phyloP scores from a whole-genome alignment of 768 basidiomycete species.

The Leccinum uliginosum region DNA sequence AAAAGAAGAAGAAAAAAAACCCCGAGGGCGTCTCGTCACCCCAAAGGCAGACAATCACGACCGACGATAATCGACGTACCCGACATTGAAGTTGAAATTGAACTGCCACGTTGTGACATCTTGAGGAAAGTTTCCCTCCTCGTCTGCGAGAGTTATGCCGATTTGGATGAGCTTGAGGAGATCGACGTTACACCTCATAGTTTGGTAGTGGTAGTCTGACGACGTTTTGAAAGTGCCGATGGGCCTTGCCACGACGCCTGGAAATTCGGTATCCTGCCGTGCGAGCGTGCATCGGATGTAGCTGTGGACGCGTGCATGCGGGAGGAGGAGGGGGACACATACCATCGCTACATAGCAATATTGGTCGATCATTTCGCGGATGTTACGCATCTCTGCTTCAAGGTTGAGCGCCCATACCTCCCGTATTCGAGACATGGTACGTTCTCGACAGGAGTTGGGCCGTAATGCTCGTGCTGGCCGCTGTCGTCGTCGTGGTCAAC shows the following conservation, averaged over 20 bases:
- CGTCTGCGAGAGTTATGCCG: conserved; percentile 91
- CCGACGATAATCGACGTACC: conserved; percentile 46
- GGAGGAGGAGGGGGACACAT: conserved; percentile 26
- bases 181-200: conserved; percentile 99
- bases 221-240: conserved; percentile 96
- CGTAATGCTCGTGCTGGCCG: conserved; percentile 1
- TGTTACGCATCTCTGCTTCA: conserved; percentile 85
- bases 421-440: conserved; percentile 74
- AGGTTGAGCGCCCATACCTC: conserved; percentile 96
- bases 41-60: neutral
- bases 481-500: conserved; percentile 20
- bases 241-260: conserved; percentile 95
- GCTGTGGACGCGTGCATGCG: neutral
- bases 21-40: neutral
- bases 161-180: conserved; percentile 96
- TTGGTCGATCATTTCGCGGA: conserved; percentile 81
- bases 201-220: conserved; percentile 99
- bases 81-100: conserved; percentile 91
- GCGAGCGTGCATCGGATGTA: neutral
- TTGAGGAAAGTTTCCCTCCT: conserved; percentile 86
- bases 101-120: conserved; percentile 98
- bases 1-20: neutral
- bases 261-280: conserved; percentile 93
- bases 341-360: conserved; percentile 97
- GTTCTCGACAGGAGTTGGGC: conserved; percentile 3